Base-by-base conservation (phyloP, 441 rosid genomes). In the Croton laevigatus region DNA sequence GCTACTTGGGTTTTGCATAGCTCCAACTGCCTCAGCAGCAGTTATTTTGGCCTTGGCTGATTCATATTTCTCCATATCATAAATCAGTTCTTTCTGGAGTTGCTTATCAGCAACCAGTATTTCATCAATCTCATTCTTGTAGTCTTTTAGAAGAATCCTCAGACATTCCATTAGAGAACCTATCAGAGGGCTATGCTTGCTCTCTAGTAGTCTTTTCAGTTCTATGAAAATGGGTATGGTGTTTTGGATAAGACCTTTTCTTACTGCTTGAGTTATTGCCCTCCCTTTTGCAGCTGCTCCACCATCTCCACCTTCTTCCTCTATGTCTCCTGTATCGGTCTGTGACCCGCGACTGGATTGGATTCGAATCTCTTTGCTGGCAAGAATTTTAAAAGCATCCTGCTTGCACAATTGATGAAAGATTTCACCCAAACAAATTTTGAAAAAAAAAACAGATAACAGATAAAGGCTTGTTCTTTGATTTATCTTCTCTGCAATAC, bases 81-180 rank as follows among this genome's bases (percentile, higher is more conserved):
- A 91, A 8, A 89, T 62, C 16, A 92, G 98, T 83, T 95, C 98
- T 72, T 86, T 95, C 85, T 86, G 98, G 14, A 95, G 96, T 82
- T 92, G 98, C 80, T 84, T 88, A 73, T 94, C 98, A 0, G 98
- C 98, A 17, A 92, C 82, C 64, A 92, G 66, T 72, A 94, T 92
- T 64, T 94, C 99, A 52, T 92, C 98, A 42, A 94, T 90, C 86
- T 92, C 99, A 34, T 81, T 92, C 77, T 89, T 94, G 86, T 90
- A 94, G 83, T 94, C 99, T 79, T 92, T 94, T 77, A 94, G 94
- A 60, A 92, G 89, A 66, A 83, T 78, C 36, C 96, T 84, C 46
- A 94, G 90, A 71, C 99, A 94, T 69, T 90, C 99, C 97, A 92
- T 92, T 71, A 94, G 96, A n/a, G 94, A 86, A 45, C 98, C 99